phyloP scores from a whole-genome alignment of 192 early-diverging fungal genomes.

The Entophlyctis helioformis region DNA sequence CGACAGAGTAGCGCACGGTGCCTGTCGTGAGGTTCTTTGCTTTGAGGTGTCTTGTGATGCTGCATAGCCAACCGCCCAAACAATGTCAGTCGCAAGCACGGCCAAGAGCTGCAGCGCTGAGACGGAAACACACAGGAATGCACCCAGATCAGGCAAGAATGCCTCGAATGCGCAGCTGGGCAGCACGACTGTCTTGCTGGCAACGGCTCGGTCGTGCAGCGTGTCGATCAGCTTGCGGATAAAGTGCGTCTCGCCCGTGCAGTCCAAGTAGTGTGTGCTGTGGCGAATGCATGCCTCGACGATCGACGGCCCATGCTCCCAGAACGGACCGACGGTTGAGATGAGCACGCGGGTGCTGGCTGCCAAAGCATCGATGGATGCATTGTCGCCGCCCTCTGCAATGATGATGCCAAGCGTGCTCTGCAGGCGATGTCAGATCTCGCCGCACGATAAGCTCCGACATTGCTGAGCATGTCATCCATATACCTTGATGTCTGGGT shows the following conservation, averaged over 20 bases:
- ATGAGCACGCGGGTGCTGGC: constrained; percentile 60
- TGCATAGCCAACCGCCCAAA: no score
- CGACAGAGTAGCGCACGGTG: no score
- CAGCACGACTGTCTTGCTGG: constrained; percentile 56
- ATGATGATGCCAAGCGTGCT: constrained; percentile 50
- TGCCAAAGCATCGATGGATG: constrained; percentile 48
- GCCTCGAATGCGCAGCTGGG: no score
- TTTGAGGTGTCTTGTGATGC: no score
- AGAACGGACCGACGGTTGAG: constrained; percentile 74
- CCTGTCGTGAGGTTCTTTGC: no score
- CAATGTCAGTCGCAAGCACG: no score
- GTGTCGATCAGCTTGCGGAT: constrained; percentile 50
- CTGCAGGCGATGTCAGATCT: neutral
- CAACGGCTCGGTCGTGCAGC: constrained; percentile 53
- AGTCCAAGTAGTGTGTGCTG: constrained; percentile 78
- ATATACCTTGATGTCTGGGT: constrained; percentile 29
- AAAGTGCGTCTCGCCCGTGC: constrained; percentile 71
- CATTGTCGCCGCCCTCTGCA: constrained; percentile 51
- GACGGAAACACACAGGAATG: no score
- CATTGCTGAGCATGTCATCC: neutral
- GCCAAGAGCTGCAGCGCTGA: no score
- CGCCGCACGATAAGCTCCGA: neutral
- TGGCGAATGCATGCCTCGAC: constrained; percentile 54
- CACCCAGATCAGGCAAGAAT: no score
- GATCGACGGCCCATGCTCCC: constrained; percentile 55